Evolutionary conservation across 495 filamentous ascomycete genomes (phyloP).

Genomic region (Bryoglossum gracile): DNA sequence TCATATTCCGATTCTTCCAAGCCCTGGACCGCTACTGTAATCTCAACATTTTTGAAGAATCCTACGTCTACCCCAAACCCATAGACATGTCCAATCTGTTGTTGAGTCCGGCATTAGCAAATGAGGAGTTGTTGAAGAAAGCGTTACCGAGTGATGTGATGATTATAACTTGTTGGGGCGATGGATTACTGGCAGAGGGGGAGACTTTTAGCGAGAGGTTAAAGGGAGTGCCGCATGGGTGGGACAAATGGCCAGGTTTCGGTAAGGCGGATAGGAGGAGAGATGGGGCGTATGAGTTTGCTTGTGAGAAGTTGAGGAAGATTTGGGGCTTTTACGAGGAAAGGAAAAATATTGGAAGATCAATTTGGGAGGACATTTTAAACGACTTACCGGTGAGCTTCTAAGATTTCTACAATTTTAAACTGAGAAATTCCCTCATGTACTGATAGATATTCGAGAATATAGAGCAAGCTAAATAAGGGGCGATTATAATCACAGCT

Average conservation of each 20-base stretch:
- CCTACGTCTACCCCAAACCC: constrained; percentile 54
- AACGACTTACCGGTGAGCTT: no score
- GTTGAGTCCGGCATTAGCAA: constrained; percentile 55
- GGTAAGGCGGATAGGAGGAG: constrained; percentile 32
- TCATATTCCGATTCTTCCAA: constrained; percentile 7
- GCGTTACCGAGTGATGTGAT: constrained; percentile 55
- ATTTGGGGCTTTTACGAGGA: no score
- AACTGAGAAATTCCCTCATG: no score
- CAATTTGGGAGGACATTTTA: neutral
- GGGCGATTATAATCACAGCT: no score
- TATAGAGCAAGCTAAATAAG: no score
- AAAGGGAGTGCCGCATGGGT: constrained; percentile 57
- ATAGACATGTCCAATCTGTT: constrained; percentile 48
- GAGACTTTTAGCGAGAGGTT: constrained; percentile 61
- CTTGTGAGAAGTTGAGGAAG: constrained; percentile 6
- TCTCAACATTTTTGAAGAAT: constrained; percentile 61
- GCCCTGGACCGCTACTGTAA: neutral
- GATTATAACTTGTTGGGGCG: constrained; percentile 78
- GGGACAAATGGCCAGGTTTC: constrained; percentile 80
- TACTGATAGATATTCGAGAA: neutral
- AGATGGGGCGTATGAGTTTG: constrained; percentile 14
- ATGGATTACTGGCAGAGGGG: constrained; percentile 76
- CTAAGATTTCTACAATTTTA: no score
- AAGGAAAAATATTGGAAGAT: no score
- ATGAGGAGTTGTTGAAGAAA: constrained; percentile 40